phyloP scores from a whole-genome alignment of 768 basidiomycete genomes.

The Dioszegia aurantiaca region DNA sequence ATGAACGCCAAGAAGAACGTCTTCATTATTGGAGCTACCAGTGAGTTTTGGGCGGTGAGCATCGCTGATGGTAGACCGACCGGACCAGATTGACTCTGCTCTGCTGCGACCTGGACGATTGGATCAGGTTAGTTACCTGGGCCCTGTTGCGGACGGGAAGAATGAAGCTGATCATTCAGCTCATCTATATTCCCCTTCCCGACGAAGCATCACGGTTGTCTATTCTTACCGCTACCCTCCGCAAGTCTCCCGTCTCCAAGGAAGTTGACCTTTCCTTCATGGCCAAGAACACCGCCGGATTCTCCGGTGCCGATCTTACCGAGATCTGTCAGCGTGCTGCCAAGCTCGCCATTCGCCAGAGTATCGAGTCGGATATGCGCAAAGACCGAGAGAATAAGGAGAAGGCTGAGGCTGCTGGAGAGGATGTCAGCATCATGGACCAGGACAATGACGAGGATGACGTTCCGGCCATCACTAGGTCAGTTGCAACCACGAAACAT shows the following conservation, averaged over 20 bases:
- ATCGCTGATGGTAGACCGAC: constrained; percentile 57
- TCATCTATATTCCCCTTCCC: constrained; percentile 98
- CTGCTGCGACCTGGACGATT: constrained; percentile 97
- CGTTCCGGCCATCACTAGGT: constrained; percentile 81
- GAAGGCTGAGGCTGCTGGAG: constrained; percentile 71
- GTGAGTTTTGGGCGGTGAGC: too few species aligned
- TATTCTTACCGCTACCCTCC: constrained; percentile 84
- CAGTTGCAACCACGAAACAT: constrained; percentile 28
- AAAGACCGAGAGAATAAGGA: constrained; percentile 73
- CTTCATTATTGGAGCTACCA: constrained; percentile 94
- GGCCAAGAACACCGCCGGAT: constrained; percentile 89
- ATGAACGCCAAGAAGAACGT: constrained; percentile 81
- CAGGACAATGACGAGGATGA: constrained; percentile 76
- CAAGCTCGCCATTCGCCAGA: constrained; percentile 92
- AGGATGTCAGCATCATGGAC: constrained; percentile 60
- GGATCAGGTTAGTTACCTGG: constrained; percentile 58
- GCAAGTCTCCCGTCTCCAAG: constrained; percentile 81
- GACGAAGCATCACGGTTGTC: constrained; percentile 87
- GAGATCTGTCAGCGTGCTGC: constrained; percentile 98
- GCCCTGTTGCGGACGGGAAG: neutral
- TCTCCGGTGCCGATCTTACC: constrained; percentile 99
- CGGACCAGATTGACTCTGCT: constrained; percentile 95
- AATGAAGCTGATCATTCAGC: constrained; percentile 55
- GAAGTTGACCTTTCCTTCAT: constrained; percentile 83
- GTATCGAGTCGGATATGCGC: constrained; percentile 87